These are phyloP conservation scores for Austroboletus festivus DNA, from an alignment of 768 basidiomycete genomes.

Conservation along the genomic window DNA sequence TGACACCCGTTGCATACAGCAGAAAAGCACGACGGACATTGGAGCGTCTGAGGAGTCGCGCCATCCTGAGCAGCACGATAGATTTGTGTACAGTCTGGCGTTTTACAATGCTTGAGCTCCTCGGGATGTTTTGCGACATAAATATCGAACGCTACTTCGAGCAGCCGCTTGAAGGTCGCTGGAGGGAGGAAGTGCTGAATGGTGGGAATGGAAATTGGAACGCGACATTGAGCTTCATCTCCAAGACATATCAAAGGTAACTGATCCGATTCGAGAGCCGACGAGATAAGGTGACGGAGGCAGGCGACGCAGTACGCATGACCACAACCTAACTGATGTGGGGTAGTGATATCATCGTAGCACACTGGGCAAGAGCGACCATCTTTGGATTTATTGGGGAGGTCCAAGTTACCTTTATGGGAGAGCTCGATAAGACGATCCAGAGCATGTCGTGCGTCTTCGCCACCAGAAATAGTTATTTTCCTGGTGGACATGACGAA, in stretches of 20 bases:
- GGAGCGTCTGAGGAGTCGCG: constrained; percentile 36
- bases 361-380: constrained; percentile 51
- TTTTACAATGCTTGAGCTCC: constrained; percentile 72
- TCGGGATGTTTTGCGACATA: constrained; percentile 55
- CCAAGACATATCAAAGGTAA: constrained; percentile 74
- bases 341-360: constrained; percentile 42
- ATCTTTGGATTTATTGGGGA: constrained; percentile 2
- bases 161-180: constrained; percentile 51
- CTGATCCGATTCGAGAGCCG: constrained; percentile 50
- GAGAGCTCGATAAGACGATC: constrained; percentile 44
- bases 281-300: constrained; percentile 51
- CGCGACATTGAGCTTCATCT: constrained; percentile 53
- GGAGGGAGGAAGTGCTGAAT: constrained; percentile 51
- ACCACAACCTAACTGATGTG: constrained; percentile 53
- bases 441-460: constrained; percentile 50
- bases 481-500: constrained; percentile 41
- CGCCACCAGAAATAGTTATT: constrained; percentile 53
- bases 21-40: constrained; percentile 67
- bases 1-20: constrained; percentile 65
- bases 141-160: constrained; percentile 52
- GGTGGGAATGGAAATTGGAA: constrained; percentile 48
- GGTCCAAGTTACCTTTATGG: constrained; percentile 16
- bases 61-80: constrained; percentile 53
- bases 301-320: constrained; percentile 68
- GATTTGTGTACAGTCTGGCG: constrained; percentile 72